A percentile compares a stretch with the other conserved stretches of the same genome.
Evolutionary conservation across 768 basidiomycete genomes (phyloP).

Genomic region (Nidula microcarpa): DNA sequence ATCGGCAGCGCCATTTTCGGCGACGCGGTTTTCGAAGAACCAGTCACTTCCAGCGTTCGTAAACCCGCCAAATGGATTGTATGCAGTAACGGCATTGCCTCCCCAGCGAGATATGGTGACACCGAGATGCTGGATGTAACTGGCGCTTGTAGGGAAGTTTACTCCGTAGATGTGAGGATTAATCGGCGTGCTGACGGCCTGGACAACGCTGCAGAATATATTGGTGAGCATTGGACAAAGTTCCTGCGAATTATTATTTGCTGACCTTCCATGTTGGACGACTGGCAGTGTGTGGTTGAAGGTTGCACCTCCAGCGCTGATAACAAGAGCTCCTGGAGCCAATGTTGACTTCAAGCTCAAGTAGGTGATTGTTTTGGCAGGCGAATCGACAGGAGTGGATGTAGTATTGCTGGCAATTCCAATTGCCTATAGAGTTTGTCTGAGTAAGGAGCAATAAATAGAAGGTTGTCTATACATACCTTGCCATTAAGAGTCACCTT

Average conservation of each 20-base stretch:
- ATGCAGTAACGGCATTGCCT: constrained; percentile 52
- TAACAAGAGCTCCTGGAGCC: constrained; percentile 35
- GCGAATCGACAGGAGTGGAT: constrained; percentile 42
- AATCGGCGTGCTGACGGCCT: constrained; percentile 32
- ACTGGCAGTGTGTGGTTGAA: constrained; percentile 42
- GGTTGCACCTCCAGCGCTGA: constrained; percentile 34
- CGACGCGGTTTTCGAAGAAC: constrained; percentile 53
- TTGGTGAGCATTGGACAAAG: not conserved
- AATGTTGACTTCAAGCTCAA: constrained; percentile 36
- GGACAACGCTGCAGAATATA: constrained; percentile 26
- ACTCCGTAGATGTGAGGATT: constrained; percentile 49
- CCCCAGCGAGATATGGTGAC: constrained; percentile 52
- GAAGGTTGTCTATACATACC: constrained; percentile 15
- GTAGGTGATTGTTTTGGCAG: constrained; percentile 46
- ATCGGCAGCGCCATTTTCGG: constrained; percentile 40
- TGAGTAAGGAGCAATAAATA: not conserved
- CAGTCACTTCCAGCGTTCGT: constrained; percentile 54
- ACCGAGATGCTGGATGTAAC: constrained; percentile 45
- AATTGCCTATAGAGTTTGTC: constrained; percentile 17
- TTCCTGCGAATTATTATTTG: not conserved
- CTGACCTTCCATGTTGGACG: constrained; percentile 36
- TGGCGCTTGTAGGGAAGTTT: constrained; percentile 46
- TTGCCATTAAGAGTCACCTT: constrained; percentile 33
- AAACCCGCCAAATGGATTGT: constrained; percentile 47
- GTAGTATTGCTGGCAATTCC: constrained; percentile 29